phyloP scores from a whole-genome alignment of 805 yeast genomes.

The Zygosaccharomyces pseudorouxii region DNA sequence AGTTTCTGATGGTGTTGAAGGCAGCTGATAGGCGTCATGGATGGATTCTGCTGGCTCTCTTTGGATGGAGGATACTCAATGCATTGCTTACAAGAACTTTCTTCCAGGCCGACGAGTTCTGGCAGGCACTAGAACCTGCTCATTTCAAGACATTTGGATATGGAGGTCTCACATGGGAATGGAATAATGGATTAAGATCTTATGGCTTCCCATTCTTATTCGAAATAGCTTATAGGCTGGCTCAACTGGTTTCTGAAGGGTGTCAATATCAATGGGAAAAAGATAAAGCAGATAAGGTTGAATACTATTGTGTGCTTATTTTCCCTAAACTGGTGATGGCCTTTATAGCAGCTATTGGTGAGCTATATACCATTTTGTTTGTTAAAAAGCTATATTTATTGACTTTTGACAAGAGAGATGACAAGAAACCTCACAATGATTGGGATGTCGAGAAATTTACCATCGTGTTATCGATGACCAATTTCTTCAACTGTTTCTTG shows the following conservation, averaged over 20 bases:
- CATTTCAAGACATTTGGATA: conserved; percentile 67
- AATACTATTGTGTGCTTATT: conserved; percentile 40
- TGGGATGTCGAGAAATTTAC: conserved; percentile 21
- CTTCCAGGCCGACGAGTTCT: conserved; percentile 95
- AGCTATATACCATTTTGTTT: conserved; percentile 51
- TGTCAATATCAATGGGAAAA: neutral
- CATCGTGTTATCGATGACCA: conserved; percentile 22
- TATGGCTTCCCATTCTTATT: conserved; percentile 76
- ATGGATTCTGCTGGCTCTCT: conserved; percentile 28
- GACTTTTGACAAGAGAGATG: conserved; percentile 18
- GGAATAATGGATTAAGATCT: conserved; percentile 72
- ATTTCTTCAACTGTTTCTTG: conserved; percentile 71
- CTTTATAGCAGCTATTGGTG: conserved; percentile 65
- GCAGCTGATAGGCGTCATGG: conserved; percentile 1
- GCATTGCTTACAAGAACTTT: conserved; percentile 63
- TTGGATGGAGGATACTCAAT: conserved; percentile 53
- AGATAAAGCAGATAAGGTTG: conserved; percentile 31
- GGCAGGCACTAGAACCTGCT: conserved; percentile 92
- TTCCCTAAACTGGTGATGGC: conserved; percentile 71
- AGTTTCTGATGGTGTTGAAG: neutral
- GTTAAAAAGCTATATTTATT: conserved; percentile 32
- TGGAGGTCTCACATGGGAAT: conserved; percentile 93
- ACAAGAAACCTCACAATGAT: conserved; percentile 6
- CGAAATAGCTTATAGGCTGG: conserved; percentile 30
- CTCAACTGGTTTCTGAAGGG: conserved; percentile 4